Conservation (phyloP, 352 stramenopile species). For the Phytophthora idaei region DNA sequence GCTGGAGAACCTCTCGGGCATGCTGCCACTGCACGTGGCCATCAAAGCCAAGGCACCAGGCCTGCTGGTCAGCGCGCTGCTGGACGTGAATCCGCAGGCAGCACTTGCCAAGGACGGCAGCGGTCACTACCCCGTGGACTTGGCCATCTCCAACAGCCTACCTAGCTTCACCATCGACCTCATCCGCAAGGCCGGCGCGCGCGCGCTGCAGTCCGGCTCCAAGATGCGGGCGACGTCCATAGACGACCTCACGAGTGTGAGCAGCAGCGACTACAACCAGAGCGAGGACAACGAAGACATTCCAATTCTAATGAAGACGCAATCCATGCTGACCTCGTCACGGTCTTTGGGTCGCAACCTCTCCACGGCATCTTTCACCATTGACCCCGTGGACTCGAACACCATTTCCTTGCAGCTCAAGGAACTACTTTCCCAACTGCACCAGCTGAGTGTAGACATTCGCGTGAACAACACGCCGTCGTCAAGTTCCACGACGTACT, state of each 20-base stretch:
- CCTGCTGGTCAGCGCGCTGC: conserved; percentile 61
- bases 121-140: conserved; percentile 63
- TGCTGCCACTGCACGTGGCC: conserved; percentile 84
- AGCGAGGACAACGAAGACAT: conserved; percentile 36
- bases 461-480: conserved; percentile 57
- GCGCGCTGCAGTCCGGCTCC: conserved; percentile 37
- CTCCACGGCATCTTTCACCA: conserved; percentile 22
- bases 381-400: conserved; percentile 63
- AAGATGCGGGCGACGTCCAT: conserved; percentile 48
- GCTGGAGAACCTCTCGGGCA: conserved; percentile 77
- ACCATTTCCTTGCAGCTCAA: conserved; percentile 72
- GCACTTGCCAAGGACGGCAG: conserved; percentile 61
- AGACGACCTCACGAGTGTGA: conserved; percentile 34
- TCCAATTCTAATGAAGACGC: conserved; percentile 50
- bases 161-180: conserved; percentile 76
- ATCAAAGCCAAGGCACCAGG: conserved; percentile 70
- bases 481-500: conserved; percentile 55
- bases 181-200: conserved; percentile 63
- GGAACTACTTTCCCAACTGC: conserved; percentile 72
- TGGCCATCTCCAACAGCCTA: conserved; percentile 63
- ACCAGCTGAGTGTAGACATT: conserved; percentile 74
- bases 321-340: conserved; percentile 54
- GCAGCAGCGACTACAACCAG: conserved; percentile 31
- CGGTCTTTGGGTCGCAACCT: conserved; percentile 46
- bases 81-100: conserved; percentile 48